Conservation (phyloP, 2,329 filamentous ascomycete species). For the Delphinella strobiligena region DNA sequence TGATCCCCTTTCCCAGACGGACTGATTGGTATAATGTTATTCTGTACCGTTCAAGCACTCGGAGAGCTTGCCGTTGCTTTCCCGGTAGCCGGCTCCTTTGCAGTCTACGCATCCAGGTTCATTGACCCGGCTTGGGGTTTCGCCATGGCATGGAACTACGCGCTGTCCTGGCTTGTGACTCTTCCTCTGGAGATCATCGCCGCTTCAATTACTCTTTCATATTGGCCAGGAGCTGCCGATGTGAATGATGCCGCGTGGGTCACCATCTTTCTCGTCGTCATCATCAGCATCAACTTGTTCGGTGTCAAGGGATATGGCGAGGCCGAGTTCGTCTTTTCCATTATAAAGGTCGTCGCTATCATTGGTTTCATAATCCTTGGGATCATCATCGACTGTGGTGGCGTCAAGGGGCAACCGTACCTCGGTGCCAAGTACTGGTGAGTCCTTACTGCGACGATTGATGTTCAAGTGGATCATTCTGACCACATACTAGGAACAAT, state of each 20-base stretch:
- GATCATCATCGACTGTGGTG: slow-evolving; percentile 74
- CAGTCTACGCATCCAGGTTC: slow-evolving; percentile 83
- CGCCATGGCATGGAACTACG: slow-evolving; percentile 46
- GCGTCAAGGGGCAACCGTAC: slow-evolving; percentile 57
- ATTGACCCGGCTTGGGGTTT: slow-evolving; percentile 66
- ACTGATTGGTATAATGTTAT: slow-evolving; percentile 77
- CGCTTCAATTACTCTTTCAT: slow-evolving; percentile 71
- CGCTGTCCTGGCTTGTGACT: slow-evolving; percentile 75
- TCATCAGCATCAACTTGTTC: slow-evolving; percentile 74
- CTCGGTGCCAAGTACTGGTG: slow-evolving; percentile 56
- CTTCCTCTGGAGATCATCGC: slow-evolving; percentile 79
- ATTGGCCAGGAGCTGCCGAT: slow-evolving; percentile 45
- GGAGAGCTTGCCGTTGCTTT: slow-evolving; percentile 87
- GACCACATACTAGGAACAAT: slow-evolving; percentile 60
- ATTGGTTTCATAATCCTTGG: slow-evolving; percentile 84
- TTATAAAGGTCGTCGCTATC: slow-evolving; percentile 75
- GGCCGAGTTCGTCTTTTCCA: slow-evolving; percentile 76
- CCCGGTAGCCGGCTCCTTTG: slow-evolving; percentile 84
- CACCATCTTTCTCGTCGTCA: slow-evolving; percentile 63
- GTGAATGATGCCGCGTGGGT: slow-evolving; percentile 67
- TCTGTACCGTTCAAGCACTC: slow-evolving; percentile 80
- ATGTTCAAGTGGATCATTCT: slow-evolving; percentile 9
- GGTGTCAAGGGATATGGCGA: slow-evolving; percentile 84
- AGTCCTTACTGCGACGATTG: too few species aligned
- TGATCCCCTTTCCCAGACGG: slow-evolving; percentile 9